Percentiles rank a stretch among this genome's conserved stretches.
These are phyloP conservation scores for Cutaneotrichosporon dermatis DNA, from an alignment of 1,284 basidiomycete genomes.

Conservation along the genomic window DNA sequence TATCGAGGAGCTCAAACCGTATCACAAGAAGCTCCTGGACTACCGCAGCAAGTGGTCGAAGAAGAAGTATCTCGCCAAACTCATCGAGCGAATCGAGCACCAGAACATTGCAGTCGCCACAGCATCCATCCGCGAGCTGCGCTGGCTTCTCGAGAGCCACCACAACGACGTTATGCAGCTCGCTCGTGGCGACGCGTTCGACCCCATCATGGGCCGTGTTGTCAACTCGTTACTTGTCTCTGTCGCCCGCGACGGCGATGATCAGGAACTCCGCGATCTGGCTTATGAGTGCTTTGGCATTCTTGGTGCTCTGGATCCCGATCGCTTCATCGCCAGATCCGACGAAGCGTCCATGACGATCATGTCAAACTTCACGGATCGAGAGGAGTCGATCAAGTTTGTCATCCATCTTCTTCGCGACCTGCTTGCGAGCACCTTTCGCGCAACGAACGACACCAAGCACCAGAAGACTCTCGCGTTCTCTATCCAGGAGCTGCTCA, in stretches of 20 bases:
- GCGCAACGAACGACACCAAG: constrained; percentile 86
- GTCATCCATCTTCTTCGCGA: constrained; percentile 80
- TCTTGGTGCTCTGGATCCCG: constrained; percentile 94
- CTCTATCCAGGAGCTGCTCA: constrained; percentile 87
- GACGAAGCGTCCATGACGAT: constrained; percentile 68
- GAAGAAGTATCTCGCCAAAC: constrained; percentile 59
- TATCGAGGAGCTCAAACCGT: constrained; percentile 62
- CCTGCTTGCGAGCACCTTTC: constrained; percentile 85
- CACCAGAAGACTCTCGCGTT: constrained; percentile 88
- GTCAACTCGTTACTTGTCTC: constrained; percentile 67
- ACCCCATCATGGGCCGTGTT: constrained; percentile 67
- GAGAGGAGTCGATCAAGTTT: constrained; percentile 73
- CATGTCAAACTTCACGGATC: constrained; percentile 75
- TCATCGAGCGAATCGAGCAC: constrained; percentile 69
- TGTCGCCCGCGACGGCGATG: constrained; percentile 67
- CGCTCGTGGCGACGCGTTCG: constrained; percentile 79
- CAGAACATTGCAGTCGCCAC: constrained; percentile 78
- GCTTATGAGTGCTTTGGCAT: constrained; percentile 89
- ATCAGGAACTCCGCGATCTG: constrained; percentile 61
- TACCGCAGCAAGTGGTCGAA: constrained; percentile 57
- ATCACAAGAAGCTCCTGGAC: constrained; percentile 54
- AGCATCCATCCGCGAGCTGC: constrained; percentile 74
- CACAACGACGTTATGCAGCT: constrained; percentile 59
- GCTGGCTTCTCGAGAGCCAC: constrained; percentile 58
- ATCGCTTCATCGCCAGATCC: constrained; percentile 58